A percentile compares a stretch with the other conserved stretches of the same genome.
Conservation (phyloP, 208 protist species). For the Strigomonas galati region DNA sequence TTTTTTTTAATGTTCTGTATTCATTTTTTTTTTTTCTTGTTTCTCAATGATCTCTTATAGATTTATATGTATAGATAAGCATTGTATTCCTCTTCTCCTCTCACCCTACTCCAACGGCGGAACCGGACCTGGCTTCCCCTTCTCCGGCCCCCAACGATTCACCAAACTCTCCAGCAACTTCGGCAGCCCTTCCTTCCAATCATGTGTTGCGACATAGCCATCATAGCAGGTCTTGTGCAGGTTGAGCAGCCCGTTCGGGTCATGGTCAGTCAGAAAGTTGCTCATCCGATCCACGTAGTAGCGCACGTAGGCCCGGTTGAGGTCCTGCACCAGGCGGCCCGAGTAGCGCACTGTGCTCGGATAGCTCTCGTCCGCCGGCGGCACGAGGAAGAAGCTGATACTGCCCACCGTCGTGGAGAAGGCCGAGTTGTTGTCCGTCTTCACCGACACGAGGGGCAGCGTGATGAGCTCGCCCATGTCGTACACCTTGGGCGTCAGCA, state of each 20-base stretch:
- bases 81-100: neutral
- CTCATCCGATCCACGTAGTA: conserved; percentile 68
- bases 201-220: conserved; percentile 33
- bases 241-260: conserved; percentile 59
- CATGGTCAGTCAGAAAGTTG: conserved; percentile 55
- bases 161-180: conserved; percentile 45
- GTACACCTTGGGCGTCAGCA: conserved; percentile 70
- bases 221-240: conserved; percentile 69
- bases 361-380: conserved; percentile 61
- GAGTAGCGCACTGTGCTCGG: conserved; percentile 36
- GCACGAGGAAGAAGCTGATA: conserved; percentile 55
- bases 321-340: conserved; percentile 22
- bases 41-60: neutral
- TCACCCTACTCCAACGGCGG: conserved; percentile 23
- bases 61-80: neutral
- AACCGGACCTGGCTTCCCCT: conserved; percentile 22
- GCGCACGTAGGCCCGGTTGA: conserved; percentile 57
- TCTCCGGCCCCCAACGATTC: conserved; percentile 57
- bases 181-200: conserved; percentile 44
- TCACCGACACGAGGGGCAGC: conserved; percentile 62
- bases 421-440: conserved; percentile 33
- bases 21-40: neutral
- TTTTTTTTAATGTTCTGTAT: too few species aligned
- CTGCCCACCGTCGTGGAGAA: conserved; percentile 49
- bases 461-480: conserved; percentile 57